Base-by-base conservation (phyloP, 2,329 filamentous ascomycete species). In the Macrophomina tecta region DNA sequence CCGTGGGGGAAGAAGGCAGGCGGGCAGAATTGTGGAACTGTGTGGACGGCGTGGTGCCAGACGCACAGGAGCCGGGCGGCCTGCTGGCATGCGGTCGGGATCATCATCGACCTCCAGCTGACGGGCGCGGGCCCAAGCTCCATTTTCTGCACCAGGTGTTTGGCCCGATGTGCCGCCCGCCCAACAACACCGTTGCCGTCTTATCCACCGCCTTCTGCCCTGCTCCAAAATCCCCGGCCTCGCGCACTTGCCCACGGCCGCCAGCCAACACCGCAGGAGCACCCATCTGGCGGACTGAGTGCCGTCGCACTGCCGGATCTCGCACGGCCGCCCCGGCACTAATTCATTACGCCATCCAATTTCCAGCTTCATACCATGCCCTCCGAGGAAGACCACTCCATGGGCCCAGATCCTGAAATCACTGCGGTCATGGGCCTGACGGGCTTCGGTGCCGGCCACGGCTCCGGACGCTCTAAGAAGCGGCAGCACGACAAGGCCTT, bases 371-470 rank as follows among this genome's bases (percentile, higher is more conserved):
- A 18, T 12, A n/a, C 16, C 56, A 40, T 55, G 52, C 4, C 52
- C 32, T 38, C 52, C 34, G 52, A 38, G 52, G 32, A 32, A 2
- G 32, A 55, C 11, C 9, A 34, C 11, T 11, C 16, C 42, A 75
- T 80, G 69, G 80, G 81, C n/a, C 73, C 80, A 23, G 82, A 85
- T 58, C 79, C 81, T 49, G 85, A 86, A 63, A 88, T 92, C 76
- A 88, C 89, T 28, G 85, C 86, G 49, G 84, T 86, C 55, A 90
- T 93, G 88, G 91, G 91, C 69, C 93, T 93, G 78, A 85, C 88
- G 8, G 85, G 86, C 67, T 94, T 94, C 74, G 90, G 90, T 70
- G 85, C 86, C 68, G 93, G 93, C 73, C 90, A 90, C 70, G 78
- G 80, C 9, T 81, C 85, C 70, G 80, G 23, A 23, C 23, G 23